Conservation (phyloP, 1,284 basidiomycete genomes). For the Apiotrichum akiyoshidainum region DNA sequence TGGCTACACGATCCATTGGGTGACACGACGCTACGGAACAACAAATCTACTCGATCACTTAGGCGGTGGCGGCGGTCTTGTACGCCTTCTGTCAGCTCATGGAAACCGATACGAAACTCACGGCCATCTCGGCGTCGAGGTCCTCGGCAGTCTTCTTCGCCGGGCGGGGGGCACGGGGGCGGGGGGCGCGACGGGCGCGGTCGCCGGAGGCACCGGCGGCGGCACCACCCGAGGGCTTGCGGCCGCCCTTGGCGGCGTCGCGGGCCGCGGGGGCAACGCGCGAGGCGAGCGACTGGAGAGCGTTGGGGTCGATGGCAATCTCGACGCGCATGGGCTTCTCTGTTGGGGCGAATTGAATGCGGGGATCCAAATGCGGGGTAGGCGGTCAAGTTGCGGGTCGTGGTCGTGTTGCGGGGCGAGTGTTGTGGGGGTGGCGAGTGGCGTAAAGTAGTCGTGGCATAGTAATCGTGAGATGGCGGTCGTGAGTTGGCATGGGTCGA, state of each 20-base stretch:
- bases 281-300: slow-evolving; percentile 64
- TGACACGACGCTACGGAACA: background rate
- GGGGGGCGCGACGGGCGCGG: slow-evolving; percentile 56
- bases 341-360: slow-evolving; percentile 51
- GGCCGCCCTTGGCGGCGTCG: slow-evolving; percentile 35
- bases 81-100: background rate
- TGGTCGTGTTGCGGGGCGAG: no score
- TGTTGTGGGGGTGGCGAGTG: background rate
- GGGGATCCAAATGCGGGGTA: slow-evolving; percentile 37
- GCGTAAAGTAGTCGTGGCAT: background rate
- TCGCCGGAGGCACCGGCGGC: slow-evolving; percentile 35
- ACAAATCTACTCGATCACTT: background rate
- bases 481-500: no score
- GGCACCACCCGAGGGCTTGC: background rate
- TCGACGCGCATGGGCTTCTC: slow-evolving; percentile 98
- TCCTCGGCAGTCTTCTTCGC: slow-evolving; percentile 57
- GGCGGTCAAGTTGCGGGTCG: background rate
- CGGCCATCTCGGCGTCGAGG: slow-evolving; percentile 62
- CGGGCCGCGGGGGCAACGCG: slow-evolving; percentile 54
- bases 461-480: background rate
- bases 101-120: slow-evolving; percentile 56
- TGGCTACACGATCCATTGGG: slow-evolving; percentile 7
- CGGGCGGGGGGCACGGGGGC: slow-evolving; percentile 50
- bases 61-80: slow-evolving; percentile 4
- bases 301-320: slow-evolving; percentile 85